These are phyloP conservation scores for Xylariales sp. DNA, from an alignment of 2,329 filamentous ascomycete genomes.

Conservation along the genomic window DNA sequence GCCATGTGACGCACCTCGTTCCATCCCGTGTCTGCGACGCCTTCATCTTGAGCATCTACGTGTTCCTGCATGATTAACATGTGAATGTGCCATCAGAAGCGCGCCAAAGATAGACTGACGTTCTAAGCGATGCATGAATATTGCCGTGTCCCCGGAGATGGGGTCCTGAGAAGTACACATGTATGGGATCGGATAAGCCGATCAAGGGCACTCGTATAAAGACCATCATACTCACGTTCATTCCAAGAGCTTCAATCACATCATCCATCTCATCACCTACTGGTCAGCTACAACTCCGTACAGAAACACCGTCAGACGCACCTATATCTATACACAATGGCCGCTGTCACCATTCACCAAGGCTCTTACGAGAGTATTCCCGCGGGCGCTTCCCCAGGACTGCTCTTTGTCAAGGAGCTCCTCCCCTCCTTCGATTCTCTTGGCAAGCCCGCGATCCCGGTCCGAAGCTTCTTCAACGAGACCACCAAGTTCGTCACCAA, in stretches of 20 bases:
- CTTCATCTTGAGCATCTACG: neutral
- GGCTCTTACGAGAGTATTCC: constrained; percentile 4
- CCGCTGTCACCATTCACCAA: constrained; percentile 3
- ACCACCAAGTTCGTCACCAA: constrained; percentile 6
- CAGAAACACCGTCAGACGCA: neutral
- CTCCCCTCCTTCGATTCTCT: constrained; percentile 5
- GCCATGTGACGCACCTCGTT: neutral
- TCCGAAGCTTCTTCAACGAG: constrained; percentile 7
- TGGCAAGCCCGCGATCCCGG: constrained; percentile 6
- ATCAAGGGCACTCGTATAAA: constrained; percentile 7
- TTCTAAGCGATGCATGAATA: constrained; percentile 7
- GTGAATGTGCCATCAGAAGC: constrained; percentile 1
- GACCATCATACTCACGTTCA: constrained; percentile 3
- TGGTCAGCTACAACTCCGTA: constrained; percentile 3
- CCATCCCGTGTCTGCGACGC: constrained; percentile 3
- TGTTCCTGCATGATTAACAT: neutral
- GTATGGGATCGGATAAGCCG: constrained; percentile 9
- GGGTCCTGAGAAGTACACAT: neutral
- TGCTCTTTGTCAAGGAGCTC: constrained; percentile 8
- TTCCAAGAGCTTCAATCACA: constrained; percentile 1
- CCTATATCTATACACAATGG: constrained; percentile 6
- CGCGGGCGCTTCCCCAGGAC: constrained; percentile 1
- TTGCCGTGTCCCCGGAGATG: constrained; percentile 5
- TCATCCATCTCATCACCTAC: constrained; percentile 9
- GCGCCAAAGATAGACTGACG: constrained; percentile 1